Conservation (phyloP, 176 grass and related monocot genomes). For the Cenchrus purpureus region DNA sequence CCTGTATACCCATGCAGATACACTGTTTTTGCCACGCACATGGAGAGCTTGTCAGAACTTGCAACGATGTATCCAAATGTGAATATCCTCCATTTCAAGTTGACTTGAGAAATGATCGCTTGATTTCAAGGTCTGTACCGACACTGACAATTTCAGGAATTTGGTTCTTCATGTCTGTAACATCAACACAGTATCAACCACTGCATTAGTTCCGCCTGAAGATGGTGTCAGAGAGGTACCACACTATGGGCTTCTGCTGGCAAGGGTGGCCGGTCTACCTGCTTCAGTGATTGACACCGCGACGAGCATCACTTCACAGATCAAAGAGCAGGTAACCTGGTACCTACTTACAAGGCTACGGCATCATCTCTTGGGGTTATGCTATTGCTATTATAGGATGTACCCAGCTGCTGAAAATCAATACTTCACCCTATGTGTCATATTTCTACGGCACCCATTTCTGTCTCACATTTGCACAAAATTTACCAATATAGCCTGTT, state of each 20-base stretch:
- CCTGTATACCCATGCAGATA: slow-evolving; percentile 53
- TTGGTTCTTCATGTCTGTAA: slow-evolving; percentile 26
- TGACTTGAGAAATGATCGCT: slow-evolving; percentile 72
- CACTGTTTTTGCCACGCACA: slow-evolving; percentile 92
- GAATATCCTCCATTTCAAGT: slow-evolving; percentile 96
- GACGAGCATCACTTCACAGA: slow-evolving; percentile 67
- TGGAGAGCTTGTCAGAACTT: slow-evolving; percentile 92
- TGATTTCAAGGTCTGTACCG: slow-evolving; percentile 81
- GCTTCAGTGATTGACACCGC: slow-evolving; percentile 70
- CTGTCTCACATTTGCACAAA: neutral
- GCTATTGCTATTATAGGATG: neutral
- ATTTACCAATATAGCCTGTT: neutral
- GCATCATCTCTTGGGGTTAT: neutral
- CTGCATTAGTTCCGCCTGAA: slow-evolving; percentile 67
- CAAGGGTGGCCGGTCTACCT: slow-evolving; percentile 84
- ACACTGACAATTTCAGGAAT: neutral
- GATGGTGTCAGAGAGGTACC: slow-evolving; percentile 74
- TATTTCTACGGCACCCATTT: neutral
- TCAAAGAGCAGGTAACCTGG: slow-evolving; percentile 74
- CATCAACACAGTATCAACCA: neutral
- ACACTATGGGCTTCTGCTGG: slow-evolving; percentile 87
- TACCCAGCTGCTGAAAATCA: neutral
- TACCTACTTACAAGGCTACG: neutral
- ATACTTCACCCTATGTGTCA: neutral
- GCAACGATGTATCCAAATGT: slow-evolving; percentile 94